Evolutionary conservation across 495 filamentous ascomycete genomes (phyloP).

Genomic region (Aspergillus steynii): DNA sequence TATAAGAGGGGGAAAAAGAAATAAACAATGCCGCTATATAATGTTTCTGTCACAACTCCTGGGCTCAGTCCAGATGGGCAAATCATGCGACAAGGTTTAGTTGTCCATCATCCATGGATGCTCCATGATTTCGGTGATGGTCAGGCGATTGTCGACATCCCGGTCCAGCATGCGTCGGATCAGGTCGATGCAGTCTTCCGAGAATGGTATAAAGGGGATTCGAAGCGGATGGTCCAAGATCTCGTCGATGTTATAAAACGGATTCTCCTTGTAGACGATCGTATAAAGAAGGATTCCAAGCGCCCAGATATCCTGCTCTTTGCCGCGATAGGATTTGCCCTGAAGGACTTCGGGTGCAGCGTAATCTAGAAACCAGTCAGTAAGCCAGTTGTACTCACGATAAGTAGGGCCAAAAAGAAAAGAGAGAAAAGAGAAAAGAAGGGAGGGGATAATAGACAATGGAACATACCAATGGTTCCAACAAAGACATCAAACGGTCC

Average conservation of each 20-base stretch:
- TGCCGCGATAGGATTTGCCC: conserved; percentile 88
- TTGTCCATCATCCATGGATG: conserved; percentile 69
- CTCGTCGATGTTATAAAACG: conserved; percentile 98
- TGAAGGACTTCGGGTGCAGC: conserved; percentile 96
- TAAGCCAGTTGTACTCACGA: not conserved
- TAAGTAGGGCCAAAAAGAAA: not conserved
- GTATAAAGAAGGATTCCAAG: conserved; percentile 98
- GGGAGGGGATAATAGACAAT: not conserved
- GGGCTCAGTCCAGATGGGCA: not conserved
- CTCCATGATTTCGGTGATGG: conserved; percentile 79
- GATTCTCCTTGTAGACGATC: conserved; percentile 98
- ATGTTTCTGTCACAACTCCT: not conserved
- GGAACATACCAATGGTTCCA: conserved; percentile 85
- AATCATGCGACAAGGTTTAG: conserved; percentile 12
- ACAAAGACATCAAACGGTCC: conserved; percentile 99
- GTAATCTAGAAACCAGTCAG: conserved; percentile 65
- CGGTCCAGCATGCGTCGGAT: conserved; percentile 89
- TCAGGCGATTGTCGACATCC: conserved; percentile 76
- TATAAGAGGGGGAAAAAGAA: conserved; percentile 6
- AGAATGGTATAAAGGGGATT: conserved; percentile 82
- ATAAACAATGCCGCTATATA: not conserved
- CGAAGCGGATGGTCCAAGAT: conserved; percentile 96
- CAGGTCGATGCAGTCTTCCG: conserved; percentile 86
- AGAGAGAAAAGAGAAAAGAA: not conserved
- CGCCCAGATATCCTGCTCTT: conserved; percentile 98